A percentile compares a stretch with the other conserved stretches of the same genome.
Evolutionary conservation across 2,329 filamentous ascomycete species (phyloP).

Genomic region (Cucurbitaria berberidis): DNA sequence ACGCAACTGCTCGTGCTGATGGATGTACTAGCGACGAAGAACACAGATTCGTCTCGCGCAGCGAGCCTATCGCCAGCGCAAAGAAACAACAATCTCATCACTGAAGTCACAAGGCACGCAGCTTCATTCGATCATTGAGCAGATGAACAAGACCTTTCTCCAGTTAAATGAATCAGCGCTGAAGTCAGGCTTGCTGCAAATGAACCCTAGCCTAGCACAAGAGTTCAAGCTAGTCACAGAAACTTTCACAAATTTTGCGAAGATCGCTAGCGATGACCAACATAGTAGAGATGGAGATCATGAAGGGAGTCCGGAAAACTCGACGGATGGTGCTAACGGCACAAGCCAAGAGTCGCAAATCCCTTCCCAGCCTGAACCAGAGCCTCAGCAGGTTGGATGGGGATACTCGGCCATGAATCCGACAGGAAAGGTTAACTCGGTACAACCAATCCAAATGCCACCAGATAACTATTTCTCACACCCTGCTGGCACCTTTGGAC

Average conservation of each 20-base stretch:
- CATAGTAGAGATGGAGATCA: constrained; percentile 36
- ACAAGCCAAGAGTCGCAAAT: not conserved
- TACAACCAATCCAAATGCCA: constrained; percentile 4
- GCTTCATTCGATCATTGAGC: constrained; percentile 71
- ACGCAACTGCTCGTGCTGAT: constrained; percentile 12
- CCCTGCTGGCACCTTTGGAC: constrained; percentile 10
- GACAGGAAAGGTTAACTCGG: not conserved
- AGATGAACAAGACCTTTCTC: constrained; percentile 76
- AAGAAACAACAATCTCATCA: constrained; percentile 78
- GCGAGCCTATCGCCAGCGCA: constrained; percentile 81
- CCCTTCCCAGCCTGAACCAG: constrained; percentile 9
- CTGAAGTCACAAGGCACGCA: constrained; percentile 73
- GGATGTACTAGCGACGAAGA: constrained; percentile 67
- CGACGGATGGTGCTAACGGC: constrained; percentile 7
- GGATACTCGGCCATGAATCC: constrained; percentile 23
- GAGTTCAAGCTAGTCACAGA: constrained; percentile 65
- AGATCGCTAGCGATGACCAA: constrained; percentile 48
- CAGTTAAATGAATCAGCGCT: constrained; percentile 69
- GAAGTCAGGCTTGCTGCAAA: constrained; percentile 62
- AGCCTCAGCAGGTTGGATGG: constrained; percentile 33
- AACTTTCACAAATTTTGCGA: constrained; percentile 63
- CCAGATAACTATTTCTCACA: constrained; percentile 22
- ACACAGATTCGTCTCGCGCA: constrained; percentile 89
- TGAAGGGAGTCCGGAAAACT: constrained; percentile 37
- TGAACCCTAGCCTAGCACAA: constrained; percentile 62